Base-by-base conservation (phyloP, 768 basidiomycete genomes). In the Clavulina sp. region DNA sequence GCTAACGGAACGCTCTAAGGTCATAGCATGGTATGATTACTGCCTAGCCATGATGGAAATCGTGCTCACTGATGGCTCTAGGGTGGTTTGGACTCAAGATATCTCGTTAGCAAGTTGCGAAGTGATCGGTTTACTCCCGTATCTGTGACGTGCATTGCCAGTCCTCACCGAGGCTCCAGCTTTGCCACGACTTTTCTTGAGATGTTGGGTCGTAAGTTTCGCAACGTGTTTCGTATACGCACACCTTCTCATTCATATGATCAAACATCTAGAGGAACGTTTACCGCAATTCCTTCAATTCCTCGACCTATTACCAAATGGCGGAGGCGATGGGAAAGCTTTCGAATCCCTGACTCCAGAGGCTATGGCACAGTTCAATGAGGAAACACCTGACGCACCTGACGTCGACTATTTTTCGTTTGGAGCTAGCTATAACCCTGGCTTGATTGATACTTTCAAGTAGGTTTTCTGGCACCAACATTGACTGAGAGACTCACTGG, bases 21-120 rank as follows among this genome's bases (percentile, higher is more conserved):
- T 84, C 50, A 58, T 64, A 56, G 18, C 19, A 41, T 19, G 3
- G 34, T 30, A n/a, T 30, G 9, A 58, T 32, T 65, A 59, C 19
- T 36, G 21, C 41, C 13, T 48, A 50, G n/a, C 34, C 24, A 30
- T 30, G 13, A 29, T 40, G 30, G 44, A 33, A 30, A 30, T 9
- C 9, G 13, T 13, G 24, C 16, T 9, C 26, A 46, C 13, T 46
- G 36, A 18, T 38, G 19, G 48, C 70, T 69, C 57, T 73, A 78
- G 91, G 93, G 93, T 24, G 95, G 95, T 5, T 73, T 97, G 21
- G 95, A 97, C 64, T 92, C 85, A 58, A 76, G 95, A 43, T 79
- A 77, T 59, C 80, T 96, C 58, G 80, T 91, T 23, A 84, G 91
- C 1, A 78, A 88, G 41, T 73, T 96, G 48, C 78, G 76, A 33